Base-by-base conservation (phyloP, 1,284 basidiomycete genomes). In the Xerocomus amazonicus region DNA sequence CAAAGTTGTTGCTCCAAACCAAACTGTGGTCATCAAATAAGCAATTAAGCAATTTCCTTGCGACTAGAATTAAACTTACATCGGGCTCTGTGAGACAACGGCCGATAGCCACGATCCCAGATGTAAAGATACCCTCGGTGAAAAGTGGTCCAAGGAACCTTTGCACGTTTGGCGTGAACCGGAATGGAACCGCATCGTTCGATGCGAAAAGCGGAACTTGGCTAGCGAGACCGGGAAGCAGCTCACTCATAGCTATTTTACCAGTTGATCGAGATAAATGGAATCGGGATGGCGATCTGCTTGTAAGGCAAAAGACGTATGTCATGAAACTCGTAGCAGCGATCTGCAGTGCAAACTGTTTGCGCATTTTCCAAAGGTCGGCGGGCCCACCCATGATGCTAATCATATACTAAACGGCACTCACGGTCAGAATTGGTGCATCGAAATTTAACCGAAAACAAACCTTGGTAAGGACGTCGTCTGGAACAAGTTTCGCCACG, bases 141-240 rank as follows among this genome's bases (percentile, higher is more conserved):
- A 92, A 87, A 44, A 92, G 81, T 2, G 90, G 87, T 0, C 91
- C 93, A 45, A 99, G 74, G 72, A 99, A 97, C 60, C 84, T 78
- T 69, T 99, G 97, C 74, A 99, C 84, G 68, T 97, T 98, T 3
- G 95, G 95, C 10, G 94, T 97, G 58, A 97, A 83, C 9, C 97
- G 87, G 88, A 99, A 99, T 0, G 97, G 96, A 10, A 97, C 93
- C 2, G 85, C 78, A 59, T 99, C 97, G 55, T 78, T 83, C 2
- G 88, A 87, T 28, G 80, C 79, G 63, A 93, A 88, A 35, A 90
- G 70, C 0, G 91, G 89, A 29, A 74, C 73, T 29, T 76, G 71
- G 36, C 69, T 60, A 41, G 73, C 66, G 48, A 81, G 70, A 9
- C 94, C 83, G 45, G 94, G 92, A 41, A 94, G 72, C 40, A 96